A percentile compares a stretch with the other conserved stretches of the same genome.
Evolutionary conservation across 345 rosid species (phyloP).

Genomic region (Syzygium jambos): DNA sequence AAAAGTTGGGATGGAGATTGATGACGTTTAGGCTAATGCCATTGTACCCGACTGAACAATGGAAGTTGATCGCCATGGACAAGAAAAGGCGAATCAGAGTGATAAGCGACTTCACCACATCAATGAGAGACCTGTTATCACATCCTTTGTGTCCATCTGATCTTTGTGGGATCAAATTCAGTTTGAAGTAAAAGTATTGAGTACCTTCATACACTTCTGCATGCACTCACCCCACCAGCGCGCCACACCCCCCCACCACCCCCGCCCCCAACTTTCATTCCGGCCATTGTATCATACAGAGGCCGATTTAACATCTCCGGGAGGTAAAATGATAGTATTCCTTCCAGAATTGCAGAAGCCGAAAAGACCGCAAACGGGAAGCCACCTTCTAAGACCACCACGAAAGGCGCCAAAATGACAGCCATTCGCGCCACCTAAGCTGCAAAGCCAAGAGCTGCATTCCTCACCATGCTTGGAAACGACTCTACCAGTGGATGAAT

Average conservation of each 20-base stretch:
- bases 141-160: constrained; percentile 15
- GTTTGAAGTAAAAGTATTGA: too few relatives aligned
- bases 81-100: constrained; percentile 46
- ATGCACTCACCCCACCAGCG: constrained; percentile 31
- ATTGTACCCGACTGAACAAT: constrained; percentile 61
- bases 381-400: too few relatives aligned
- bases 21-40: constrained; percentile 79
- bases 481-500: constrained; percentile 69
- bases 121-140: constrained; percentile 48
- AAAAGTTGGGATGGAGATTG: constrained; percentile 71
- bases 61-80: constrained; percentile 49
- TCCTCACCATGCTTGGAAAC: constrained; percentile 83
- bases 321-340: constrained; percentile 52
- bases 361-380: constrained; percentile 52
- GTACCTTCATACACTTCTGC: neutral
- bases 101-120: constrained; percentile 49
- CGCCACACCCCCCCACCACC: too few relatives aligned
- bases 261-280: constrained; percentile 16
- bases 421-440: constrained; percentile 62
- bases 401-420: too few relatives aligned
- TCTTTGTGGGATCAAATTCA: neutral
- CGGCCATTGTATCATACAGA: constrained; percentile 65
- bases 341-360: constrained; percentile 30
- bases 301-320: constrained; percentile 76
- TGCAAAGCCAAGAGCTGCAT: constrained; percentile 77